phyloP scores from a whole-genome alignment of 371 early-diverging fungal genomes.

The Mucor irregularis region DNA sequence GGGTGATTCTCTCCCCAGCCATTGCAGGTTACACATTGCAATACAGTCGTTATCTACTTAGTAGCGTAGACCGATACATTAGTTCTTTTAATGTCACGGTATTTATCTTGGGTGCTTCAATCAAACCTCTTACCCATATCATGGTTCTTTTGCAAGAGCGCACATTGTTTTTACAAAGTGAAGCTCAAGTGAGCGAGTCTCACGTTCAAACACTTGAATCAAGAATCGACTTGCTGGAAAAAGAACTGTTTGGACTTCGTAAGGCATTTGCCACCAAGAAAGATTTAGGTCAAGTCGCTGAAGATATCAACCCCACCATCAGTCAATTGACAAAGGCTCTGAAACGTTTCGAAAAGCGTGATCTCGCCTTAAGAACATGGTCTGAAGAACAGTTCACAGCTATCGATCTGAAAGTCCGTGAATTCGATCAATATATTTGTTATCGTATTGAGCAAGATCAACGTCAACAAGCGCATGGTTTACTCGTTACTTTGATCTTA shows the following conservation, averaged over 20 bases:
- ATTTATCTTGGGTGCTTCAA: constrained; percentile 61
- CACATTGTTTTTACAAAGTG: constrained; percentile 55
- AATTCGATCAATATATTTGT: constrained; percentile 50
- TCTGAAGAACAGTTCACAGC: constrained; percentile 55
- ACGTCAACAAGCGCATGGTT: constrained; percentile 25
- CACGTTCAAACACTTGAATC: constrained; percentile 47
- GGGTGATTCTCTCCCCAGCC: constrained; percentile 57
- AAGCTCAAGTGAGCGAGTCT: constrained; percentile 46
- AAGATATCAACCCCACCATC: constrained; percentile 28
- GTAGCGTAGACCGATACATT: constrained; percentile 56
- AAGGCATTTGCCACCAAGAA: constrained; percentile 67
- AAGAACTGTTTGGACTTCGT: constrained; percentile 57
- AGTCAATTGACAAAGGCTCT: constrained; percentile 49
- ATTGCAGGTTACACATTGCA: constrained; percentile 62
- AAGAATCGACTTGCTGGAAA: constrained; percentile 54
- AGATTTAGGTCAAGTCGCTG: constrained; percentile 53
- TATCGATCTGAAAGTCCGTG: constrained; percentile 52
- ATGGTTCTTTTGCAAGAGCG: constrained; percentile 51
- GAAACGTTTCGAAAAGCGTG: constrained; percentile 55
- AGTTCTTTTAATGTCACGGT: constrained; percentile 60
- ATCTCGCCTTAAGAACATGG: constrained; percentile 43
- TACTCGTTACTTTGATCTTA: constrained; percentile 34
- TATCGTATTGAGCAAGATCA: constrained; percentile 55
- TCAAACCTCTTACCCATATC: constrained; percentile 56
- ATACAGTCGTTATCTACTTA: constrained; percentile 54